Evolutionary conservation across 2,329 filamentous ascomycete species (phyloP), one percentile per base, ranked within the genome.

Genomic region (Stachybotrys chlorohalonatus): DNA sequence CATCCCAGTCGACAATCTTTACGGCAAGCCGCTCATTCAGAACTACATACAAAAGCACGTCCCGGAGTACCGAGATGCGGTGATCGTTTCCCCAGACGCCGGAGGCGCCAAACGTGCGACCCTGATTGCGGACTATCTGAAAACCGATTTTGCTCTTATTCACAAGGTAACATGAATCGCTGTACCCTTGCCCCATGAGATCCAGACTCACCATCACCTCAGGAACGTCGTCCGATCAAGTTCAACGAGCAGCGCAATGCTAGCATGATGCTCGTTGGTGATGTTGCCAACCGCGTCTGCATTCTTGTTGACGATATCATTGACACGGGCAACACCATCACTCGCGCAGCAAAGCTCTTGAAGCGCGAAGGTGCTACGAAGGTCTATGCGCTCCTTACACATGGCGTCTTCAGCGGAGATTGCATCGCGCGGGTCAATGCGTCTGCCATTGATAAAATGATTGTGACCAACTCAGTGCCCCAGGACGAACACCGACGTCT

Each of bases 251-350:
- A 89, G 52, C 90, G 95, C 71, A 94, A 96, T 64, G 90, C 88
- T 49, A 93, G 90, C 57, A 95, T 96, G 89, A 94, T 96, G 87
- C 79, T 96, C 47, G 92, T 96, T 46, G 92, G 92, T 59, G 85
- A 95, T 66, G 90, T 96, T 54, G 79, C 81, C 54, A 84, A 88
- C 62, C 86, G 88, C 60, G 87, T 88, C 53, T 89, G 90, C 61
- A 96, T 99, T 64, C 78, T 99, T 57, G 84, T 99, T 59, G 94
- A 99, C 70, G 94, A 99, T 70, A 78, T 99, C 64, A 89, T 89
- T 17, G 94, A 99, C 70, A 99, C 94, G 1, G 94, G 89, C 54
- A 97, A 97, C 74, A 99, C 94, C 45, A 96, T 97, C 63, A 97
- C 93, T 0, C 84, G 94, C 57, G 94, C 94, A 8, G 94, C 94